Evolutionary conservation across 1,284 basidiomycete species (phyloP).

Genomic region (Ustilago curta): DNA sequence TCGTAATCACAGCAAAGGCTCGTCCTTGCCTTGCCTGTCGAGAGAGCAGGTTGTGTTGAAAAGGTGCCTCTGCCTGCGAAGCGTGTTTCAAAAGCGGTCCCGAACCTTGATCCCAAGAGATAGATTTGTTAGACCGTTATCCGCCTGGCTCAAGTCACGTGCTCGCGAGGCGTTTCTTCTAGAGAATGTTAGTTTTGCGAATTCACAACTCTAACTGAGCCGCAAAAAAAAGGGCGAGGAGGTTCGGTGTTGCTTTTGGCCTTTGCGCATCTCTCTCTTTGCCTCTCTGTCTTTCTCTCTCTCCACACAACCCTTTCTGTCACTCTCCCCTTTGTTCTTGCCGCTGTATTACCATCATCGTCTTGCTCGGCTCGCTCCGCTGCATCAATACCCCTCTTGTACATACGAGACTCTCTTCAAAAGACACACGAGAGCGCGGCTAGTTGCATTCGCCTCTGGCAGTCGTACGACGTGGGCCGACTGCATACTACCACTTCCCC

Average conservation of each 20-base stretch:
- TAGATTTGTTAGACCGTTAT: neutral
- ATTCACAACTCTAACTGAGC: slow-evolving; percentile 3
- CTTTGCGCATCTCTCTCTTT: neutral
- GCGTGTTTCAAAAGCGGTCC: neutral
- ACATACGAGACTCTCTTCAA: neutral
- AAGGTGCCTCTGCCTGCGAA: neutral
- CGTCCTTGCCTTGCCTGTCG: no score
- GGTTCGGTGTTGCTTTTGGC: slow-evolving; percentile 7
- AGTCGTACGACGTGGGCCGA: neutral
- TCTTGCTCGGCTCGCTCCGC: neutral
- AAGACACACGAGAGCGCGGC: no score
- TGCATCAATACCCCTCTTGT: neutral
- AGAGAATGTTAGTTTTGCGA: slow-evolving; percentile 4
- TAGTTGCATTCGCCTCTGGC: neutral
- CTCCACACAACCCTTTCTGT: neutral
- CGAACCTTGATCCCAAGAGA: neutral
- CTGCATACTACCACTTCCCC: slow-evolving; percentile 5
- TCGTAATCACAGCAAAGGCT: no score
- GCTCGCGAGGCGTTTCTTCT: slow-evolving; percentile 6
- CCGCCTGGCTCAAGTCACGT: slow-evolving; percentile 4
- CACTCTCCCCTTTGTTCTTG: neutral
- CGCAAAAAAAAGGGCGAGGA: neutral
- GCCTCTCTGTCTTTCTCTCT: neutral
- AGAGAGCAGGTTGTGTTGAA: neutral
- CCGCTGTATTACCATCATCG: neutral